Evolutionary conservation across 345 rosid genomes (phyloP).

Genomic region (Bruguiera gymnorhiza): DNA sequence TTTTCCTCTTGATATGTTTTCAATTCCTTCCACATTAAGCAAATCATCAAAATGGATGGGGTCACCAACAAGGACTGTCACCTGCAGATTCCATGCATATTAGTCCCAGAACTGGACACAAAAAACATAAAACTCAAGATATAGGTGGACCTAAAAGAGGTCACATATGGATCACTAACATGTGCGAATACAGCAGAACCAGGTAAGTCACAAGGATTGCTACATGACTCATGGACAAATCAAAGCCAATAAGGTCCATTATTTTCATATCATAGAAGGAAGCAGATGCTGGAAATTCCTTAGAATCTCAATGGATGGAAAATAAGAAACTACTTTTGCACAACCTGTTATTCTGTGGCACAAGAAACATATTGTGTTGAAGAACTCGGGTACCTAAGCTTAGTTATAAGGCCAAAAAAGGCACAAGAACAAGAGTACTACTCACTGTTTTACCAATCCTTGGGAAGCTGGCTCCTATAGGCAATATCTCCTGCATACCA

Average conservation of each 20-base stretch:
- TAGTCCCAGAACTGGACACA: background rate
- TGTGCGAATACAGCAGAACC: background rate
- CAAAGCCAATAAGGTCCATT: too few relatives aligned
- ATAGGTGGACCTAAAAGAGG: too few relatives aligned
- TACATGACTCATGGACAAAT: too few relatives aligned
- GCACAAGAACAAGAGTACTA: background rate
- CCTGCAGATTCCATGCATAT: constrained; percentile 35
- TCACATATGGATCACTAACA: too few relatives aligned
- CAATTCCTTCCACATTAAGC: constrained; percentile 39
- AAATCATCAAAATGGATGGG: constrained; percentile 79
- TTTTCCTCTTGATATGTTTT: constrained; percentile 54
- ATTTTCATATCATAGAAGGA: too few relatives aligned
- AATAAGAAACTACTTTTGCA: too few relatives aligned
- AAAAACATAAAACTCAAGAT: too few relatives aligned
- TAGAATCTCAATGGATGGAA: too few relatives aligned
- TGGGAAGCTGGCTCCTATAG: constrained; percentile 80
- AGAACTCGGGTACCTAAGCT: too few relatives aligned
- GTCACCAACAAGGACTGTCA: constrained; percentile 80
- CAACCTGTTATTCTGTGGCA: too few relatives aligned
- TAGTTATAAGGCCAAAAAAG: background rate
- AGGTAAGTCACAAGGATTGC: background rate
- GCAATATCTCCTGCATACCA: constrained; percentile 98
- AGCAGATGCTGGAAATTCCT: too few relatives aligned
- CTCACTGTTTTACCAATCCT: constrained; percentile 87
- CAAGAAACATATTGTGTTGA: too few relatives aligned